Conservation (phyloP, 345 rosid species). For the Eucalyptus marginata region DNA sequence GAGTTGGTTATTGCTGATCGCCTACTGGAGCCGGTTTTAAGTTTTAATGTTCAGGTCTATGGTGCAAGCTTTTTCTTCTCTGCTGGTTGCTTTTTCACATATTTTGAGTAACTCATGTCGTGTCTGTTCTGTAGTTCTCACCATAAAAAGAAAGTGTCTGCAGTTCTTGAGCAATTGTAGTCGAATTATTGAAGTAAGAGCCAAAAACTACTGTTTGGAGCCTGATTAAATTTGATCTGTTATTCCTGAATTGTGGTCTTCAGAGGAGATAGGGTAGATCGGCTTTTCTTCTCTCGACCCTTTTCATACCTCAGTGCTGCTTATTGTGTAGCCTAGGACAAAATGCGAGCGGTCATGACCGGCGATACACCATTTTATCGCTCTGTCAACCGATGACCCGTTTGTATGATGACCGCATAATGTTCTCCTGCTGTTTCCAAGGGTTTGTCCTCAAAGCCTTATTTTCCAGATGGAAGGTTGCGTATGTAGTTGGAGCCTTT, state of each 20-base stretch:
- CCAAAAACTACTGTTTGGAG: not conserved
- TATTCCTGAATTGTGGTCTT: not conserved
- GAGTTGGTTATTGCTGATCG: not conserved
- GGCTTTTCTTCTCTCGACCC: not conserved
- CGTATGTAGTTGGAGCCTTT: not conserved
- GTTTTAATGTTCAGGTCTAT: not conserved
- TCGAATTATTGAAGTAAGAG: not conserved
- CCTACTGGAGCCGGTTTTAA: not conserved
- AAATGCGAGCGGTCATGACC: not conserved
- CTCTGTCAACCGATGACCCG: not conserved
- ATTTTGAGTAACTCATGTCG: not conserved
- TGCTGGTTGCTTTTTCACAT: not conserved
- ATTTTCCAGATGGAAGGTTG: not conserved
- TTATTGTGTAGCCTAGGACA: not conserved
- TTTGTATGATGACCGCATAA: not conserved
- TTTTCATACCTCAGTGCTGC: not conserved
- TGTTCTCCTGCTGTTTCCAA: not conserved
- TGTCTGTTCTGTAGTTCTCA: not conserved
- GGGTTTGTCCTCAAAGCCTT: not conserved
- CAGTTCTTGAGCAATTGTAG: not conserved
- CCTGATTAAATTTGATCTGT: not conserved
- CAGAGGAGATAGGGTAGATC: not conserved
- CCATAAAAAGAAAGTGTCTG: not conserved
- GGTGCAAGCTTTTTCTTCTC: not conserved
- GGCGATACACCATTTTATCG: not conserved